Base-by-base conservation (phyloP, 139 green algal genomes). In the Micractinium sp. region DNA sequence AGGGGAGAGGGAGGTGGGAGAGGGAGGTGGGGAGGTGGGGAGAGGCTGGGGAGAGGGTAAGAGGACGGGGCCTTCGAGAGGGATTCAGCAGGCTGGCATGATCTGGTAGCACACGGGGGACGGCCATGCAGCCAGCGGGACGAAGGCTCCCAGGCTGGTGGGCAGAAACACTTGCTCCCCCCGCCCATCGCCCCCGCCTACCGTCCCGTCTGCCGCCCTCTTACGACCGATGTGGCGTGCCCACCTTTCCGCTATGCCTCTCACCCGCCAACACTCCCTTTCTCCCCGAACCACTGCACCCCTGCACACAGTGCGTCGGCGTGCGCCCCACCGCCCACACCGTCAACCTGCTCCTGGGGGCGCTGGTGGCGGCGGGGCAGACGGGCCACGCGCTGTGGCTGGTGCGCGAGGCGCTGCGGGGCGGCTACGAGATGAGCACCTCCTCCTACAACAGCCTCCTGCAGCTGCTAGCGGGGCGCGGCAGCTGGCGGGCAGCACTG, bases 311-410 rank as follows among this genome's bases (percentile, higher is more conserved):
- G 82, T 87, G 82, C 38, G 82, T 67, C 9, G 47, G 5, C 25
- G 63, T 78, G 36, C 82, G 82, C 2, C 82, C 82, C 36, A 80
- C 82, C 38, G 36, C 66, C 63, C 82, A 87, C 82, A 87, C 82
- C 15, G 38, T 87, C 3, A 39, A 63, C 66, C 82, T 87, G 25
- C 66, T 87, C 38, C 63, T 87, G 82, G 82, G 82, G 16, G 38
- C 66, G 82, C 82, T 87, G 63, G 63, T 63, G 63, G 63, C 63
- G 36, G 36, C 33, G 22, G 66, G 69, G 14, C 82, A 87, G 66
- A 63, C 35, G 3, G 38, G 20, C 23, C 82, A 87, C 82, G 36
- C 82, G 66, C 82, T 87, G 66, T 67, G 67, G 60, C 82, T 87
- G 66, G 14, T 78, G 12, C 82, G 82, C 1, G 82, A 87, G 66